Conservation (phyloP, 306 rosid genomes). For the Lablab purpureus region DNA sequence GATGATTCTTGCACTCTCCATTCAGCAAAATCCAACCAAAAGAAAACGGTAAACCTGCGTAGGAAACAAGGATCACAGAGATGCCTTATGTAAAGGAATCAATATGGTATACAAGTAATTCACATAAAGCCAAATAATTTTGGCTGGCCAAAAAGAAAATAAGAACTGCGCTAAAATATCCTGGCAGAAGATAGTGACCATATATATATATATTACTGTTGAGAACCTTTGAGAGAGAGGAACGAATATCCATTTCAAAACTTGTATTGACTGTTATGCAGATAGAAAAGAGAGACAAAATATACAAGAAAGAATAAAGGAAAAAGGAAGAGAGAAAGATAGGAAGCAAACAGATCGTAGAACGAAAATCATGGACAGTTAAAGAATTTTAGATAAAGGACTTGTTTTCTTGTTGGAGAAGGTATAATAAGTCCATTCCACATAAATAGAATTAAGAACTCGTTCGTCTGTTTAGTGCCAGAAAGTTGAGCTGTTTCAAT, state of each 20-base stretch:
- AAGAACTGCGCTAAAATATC: not conserved
- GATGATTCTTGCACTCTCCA: constrained; percentile 56
- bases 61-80: constrained; percentile 22
- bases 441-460: not conserved
- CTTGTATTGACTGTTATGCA: constrained; percentile 7
- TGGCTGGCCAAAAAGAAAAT: not conserved
- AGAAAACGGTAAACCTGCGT: constrained; percentile 21
- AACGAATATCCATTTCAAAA: not conserved
- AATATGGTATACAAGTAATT: not conserved
- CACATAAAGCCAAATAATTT: not conserved
- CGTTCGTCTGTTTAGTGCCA: not conserved
- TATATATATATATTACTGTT: not conserved
- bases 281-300: not conserved
- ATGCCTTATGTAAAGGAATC: not conserved
- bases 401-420: not conserved
- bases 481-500: not conserved
- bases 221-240: not conserved
- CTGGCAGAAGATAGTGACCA: not conserved
- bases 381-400: not conserved
- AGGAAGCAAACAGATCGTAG: not conserved
- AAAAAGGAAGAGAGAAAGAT: not conserved
- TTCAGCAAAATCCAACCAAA: constrained; percentile 52
- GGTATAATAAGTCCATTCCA: not conserved
- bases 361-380: not conserved
- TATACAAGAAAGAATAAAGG: not conserved